Conservation (phyloP, 371 early-diverging fungal species). For the Mortierella sp. region DNA sequence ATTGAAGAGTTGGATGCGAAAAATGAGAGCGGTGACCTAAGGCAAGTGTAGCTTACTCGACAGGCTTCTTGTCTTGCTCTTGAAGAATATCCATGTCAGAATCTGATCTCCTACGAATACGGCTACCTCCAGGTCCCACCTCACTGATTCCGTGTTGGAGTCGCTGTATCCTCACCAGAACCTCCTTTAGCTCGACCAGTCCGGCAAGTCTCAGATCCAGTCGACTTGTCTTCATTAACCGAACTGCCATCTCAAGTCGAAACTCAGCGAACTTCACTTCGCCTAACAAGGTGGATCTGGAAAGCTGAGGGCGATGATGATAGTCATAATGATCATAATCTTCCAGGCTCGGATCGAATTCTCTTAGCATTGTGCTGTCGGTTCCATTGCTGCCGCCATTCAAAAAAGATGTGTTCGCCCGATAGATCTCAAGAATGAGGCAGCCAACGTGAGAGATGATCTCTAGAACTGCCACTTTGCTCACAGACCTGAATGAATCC, state of each 20-base stretch:
- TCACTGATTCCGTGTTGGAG: conserved; percentile 16
- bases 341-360: conserved; percentile 35
- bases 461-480: conserved; percentile 28
- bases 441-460: conserved; percentile 34
- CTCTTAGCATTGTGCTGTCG: conserved; percentile 13
- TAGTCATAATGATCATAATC: conserved; percentile 29
- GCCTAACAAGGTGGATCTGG: conserved; percentile 27
- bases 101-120: conserved; percentile 45
- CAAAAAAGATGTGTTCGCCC: conserved; percentile 10
- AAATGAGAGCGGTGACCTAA: not conserved
- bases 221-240: conserved; percentile 54
- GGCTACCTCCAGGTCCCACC: conserved; percentile 16
- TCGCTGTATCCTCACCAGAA: conserved; percentile 51
- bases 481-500: conserved; percentile 36
- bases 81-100: conserved; percentile 49
- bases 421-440: conserved; percentile 41
- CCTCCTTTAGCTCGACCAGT: conserved; percentile 56
- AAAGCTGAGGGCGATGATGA: conserved; percentile 19
- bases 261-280: conserved; percentile 54
- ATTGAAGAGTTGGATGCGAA: no score
- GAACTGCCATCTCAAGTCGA: conserved; percentile 53
- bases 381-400: conserved; percentile 7
- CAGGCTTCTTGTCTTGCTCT: conserved; percentile 39
- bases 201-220: conserved; percentile 56
- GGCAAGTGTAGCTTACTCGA: conserved; percentile 40